These are phyloP conservation scores for Ascochyta pisi DNA, from an alignment of 2,329 filamentous ascomycete species.

Conservation along the genomic window DNA sequence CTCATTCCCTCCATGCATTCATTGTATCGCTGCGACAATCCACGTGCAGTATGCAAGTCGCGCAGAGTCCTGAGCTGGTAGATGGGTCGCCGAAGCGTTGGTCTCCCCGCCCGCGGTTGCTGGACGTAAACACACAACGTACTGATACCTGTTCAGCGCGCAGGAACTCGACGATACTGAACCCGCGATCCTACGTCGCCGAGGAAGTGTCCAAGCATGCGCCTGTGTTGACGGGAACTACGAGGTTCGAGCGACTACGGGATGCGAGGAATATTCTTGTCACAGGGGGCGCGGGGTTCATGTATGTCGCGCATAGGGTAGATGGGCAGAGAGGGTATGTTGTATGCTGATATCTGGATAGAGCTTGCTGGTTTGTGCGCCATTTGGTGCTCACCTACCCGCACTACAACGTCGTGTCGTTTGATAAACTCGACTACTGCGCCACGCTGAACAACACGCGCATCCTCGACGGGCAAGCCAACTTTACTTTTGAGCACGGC, in stretches of 20 bases:
- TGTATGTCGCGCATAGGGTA: slow-evolving; percentile 60
- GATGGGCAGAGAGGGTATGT: slow-evolving; percentile 6
- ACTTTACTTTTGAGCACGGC: slow-evolving; percentile 81
- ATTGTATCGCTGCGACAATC: background rate
- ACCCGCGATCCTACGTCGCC: slow-evolving; percentile 56
- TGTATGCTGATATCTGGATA: slow-evolving; percentile 48
- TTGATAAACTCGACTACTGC: slow-evolving; percentile 86
- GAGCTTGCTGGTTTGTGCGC: slow-evolving; percentile 82
- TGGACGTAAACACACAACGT: too few relatives aligned
- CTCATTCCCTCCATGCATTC: background rate
- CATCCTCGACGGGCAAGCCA: slow-evolving; percentile 68
- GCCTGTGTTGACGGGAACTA: slow-evolving; percentile 72
- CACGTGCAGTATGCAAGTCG: slow-evolving; percentile 32
- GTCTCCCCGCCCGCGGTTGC: slow-evolving; percentile 9
- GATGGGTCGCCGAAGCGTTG: slow-evolving; percentile 33
- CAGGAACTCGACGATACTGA: slow-evolving; percentile 49
- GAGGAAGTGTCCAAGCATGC: slow-evolving; percentile 74
- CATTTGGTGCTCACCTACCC: slow-evolving; percentile 78
- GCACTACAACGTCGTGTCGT: slow-evolving; percentile 79
- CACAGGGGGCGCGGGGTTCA: slow-evolving; percentile 84
- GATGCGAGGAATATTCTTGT: slow-evolving; percentile 83
- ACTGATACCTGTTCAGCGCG: slow-evolving; percentile 34
- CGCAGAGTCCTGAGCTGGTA: slow-evolving; percentile 31
- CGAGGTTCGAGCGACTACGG: slow-evolving; percentile 71
- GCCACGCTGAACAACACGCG: slow-evolving; percentile 81